These are phyloP conservation scores for Starmerella potacharoeniae DNA, from an alignment of 805 yeast genomes.

Conservation along the genomic window DNA sequence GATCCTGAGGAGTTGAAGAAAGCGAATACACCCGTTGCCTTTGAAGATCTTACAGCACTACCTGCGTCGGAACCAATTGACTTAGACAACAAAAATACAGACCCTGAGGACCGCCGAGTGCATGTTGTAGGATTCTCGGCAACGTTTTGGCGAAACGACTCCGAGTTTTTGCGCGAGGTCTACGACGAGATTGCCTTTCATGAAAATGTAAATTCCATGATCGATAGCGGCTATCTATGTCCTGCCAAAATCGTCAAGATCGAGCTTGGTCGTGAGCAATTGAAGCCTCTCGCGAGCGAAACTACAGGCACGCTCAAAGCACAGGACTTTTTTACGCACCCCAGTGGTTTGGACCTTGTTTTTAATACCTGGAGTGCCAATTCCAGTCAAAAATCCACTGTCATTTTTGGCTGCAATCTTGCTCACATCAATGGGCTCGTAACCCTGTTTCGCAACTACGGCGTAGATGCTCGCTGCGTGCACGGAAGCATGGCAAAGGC, in stretches of 20 bases:
- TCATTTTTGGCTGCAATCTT: conserved; percentile 69
- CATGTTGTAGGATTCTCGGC: conserved; percentile 80
- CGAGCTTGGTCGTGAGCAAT: neutral
- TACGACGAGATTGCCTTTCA: conserved; percentile 70
- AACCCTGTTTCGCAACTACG: conserved; percentile 42
- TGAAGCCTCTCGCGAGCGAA: neutral
- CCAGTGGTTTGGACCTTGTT: conserved; percentile 35
- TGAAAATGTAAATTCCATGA: conserved; percentile 52
- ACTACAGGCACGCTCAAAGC: neutral
- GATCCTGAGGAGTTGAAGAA: neutral
- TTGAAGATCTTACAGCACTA: conserved; percentile 2
- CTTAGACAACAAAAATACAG: neutral
- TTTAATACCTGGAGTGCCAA: conserved; percentile 41
- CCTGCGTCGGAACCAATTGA: neutral
- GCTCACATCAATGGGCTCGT: conserved; percentile 50
- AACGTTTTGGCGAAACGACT: conserved; percentile 70
- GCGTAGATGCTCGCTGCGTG: conserved; percentile 59
- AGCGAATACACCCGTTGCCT: neutral
- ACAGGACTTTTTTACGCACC: conserved; percentile 7
- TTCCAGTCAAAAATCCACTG: conserved; percentile 44
- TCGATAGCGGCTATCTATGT: conserved; percentile 54
- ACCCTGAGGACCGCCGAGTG: conserved; percentile 32
- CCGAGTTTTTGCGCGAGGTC: conserved; percentile 41
- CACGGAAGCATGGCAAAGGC: conserved; percentile 50
- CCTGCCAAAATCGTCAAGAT: conserved; percentile 58